phyloP scores from a whole-genome alignment of 495 filamentous ascomycete genomes.

The Aspergillus sclerotiicarbonarius region DNA sequence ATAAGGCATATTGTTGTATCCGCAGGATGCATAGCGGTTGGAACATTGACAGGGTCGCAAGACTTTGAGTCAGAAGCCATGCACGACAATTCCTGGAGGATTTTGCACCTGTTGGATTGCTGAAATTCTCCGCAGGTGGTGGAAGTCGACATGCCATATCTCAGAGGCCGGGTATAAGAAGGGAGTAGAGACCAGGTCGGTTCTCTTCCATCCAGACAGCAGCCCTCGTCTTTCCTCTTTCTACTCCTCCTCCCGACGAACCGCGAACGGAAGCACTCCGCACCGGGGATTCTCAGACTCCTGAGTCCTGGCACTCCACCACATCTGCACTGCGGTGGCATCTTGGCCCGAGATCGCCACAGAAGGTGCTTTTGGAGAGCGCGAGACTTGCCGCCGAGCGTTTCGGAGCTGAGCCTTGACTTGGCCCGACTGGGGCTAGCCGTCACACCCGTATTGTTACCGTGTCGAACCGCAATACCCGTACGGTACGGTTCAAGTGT shows the following conservation, averaged over 20 bases:
- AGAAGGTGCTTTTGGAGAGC: no score
- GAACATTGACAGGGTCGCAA: not conserved
- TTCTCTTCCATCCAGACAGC: not conserved
- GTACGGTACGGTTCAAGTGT: not conserved
- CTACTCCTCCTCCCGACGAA: no score
- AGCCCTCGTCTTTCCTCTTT: not conserved
- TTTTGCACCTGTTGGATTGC: not conserved
- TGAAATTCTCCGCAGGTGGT: no score
- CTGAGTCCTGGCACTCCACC: no score
- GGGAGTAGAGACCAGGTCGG: not conserved
- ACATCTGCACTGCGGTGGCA: no score
- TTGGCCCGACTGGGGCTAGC: not conserved
- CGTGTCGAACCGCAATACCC: not conserved
- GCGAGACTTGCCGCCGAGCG: no score
- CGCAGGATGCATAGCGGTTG: not conserved
- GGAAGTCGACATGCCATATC: no score
- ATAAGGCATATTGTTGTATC: conserved; percentile 15
- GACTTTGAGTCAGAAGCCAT: not conserved
- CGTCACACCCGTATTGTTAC: not conserved
- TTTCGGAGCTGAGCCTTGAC: not conserved
- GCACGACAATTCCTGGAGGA: not conserved
- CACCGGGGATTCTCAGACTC: no score
- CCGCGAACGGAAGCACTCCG: no score
- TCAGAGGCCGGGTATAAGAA: not conserved
- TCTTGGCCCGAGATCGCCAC: no score